Percentiles rank a stretch among this genome's conserved stretches.
These are phyloP conservation scores for Phytophthora nicotianae DNA, from an alignment of 352 stramenopile genomes.

Conservation along the genomic window DNA sequence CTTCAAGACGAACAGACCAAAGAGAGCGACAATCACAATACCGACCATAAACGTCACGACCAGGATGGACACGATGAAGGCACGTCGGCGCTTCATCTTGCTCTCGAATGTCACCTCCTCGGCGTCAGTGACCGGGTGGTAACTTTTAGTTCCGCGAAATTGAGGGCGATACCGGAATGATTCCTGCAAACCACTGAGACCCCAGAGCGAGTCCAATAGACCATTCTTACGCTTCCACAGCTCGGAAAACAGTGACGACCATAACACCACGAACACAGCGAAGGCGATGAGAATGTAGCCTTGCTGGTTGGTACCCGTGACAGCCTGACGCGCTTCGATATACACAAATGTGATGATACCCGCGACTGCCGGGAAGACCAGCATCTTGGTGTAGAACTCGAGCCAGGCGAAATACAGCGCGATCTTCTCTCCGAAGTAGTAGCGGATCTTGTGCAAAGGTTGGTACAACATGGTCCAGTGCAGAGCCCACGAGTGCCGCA, in stretches of 20 bases:
- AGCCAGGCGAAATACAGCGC: constrained; percentile 93
- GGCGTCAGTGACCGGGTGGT: constrained; percentile 67
- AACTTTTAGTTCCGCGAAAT: constrained; percentile 80
- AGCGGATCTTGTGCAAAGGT: constrained; percentile 87
- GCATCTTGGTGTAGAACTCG: constrained; percentile 94
- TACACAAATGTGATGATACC: constrained; percentile 82
- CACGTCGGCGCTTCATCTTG: constrained; percentile 58
- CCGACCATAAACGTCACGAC: constrained; percentile 79
- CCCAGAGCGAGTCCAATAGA: constrained; percentile 86
- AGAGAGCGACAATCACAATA: constrained; percentile 70
- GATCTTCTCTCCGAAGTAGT: constrained; percentile 93
- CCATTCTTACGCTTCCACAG: constrained; percentile 91
- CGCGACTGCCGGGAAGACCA: constrained; percentile 77
- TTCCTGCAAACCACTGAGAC: constrained; percentile 75
- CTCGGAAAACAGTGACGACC: constrained; percentile 88
- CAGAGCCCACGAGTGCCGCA: constrained; percentile 77
- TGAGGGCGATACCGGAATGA: constrained; percentile 81
- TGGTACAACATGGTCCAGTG: constrained; percentile 81
- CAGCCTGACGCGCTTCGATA: constrained; percentile 50
- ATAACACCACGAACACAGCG: constrained; percentile 85
- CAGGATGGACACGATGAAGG: constrained; percentile 59
- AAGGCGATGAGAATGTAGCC: constrained; percentile 83
- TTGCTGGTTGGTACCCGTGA: constrained; percentile 60
- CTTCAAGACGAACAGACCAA: constrained; percentile 80
- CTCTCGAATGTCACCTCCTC: constrained; percentile 75